These are phyloP conservation scores for Cardamine occulta DNA, from an alignment of 345 rosid genomes.

Conservation along the genomic window DNA sequence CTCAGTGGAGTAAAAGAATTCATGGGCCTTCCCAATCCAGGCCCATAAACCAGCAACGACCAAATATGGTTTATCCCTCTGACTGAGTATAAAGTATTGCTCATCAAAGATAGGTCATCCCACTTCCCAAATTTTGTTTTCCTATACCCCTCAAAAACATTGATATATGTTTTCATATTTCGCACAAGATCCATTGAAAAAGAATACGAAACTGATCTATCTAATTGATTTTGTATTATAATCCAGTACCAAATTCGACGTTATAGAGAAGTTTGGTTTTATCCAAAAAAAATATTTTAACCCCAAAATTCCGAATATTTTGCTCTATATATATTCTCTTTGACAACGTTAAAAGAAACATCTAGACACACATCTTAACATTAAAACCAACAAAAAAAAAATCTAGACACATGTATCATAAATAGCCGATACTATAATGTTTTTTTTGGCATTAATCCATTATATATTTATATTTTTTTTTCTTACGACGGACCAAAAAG, in stretches of 20 bases:
- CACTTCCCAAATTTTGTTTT: background rate
- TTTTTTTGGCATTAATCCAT: background rate
- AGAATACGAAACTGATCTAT: background rate
- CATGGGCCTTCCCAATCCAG: constrained; percentile 12
- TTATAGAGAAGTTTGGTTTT: background rate
- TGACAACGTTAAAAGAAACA: no score
- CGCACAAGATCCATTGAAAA: background rate
- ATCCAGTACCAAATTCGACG: background rate
- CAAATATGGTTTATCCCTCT: background rate
- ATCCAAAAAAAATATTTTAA: background rate
- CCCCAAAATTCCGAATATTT: background rate
- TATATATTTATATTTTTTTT: background rate
- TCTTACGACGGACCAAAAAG: background rate
- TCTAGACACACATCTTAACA: no score
- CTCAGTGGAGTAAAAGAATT: background rate
- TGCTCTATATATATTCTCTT: background rate
- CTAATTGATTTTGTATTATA: background rate
- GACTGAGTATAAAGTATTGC: background rate
- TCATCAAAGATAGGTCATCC: background rate
- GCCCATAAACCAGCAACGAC: background rate
- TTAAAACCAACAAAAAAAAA: background rate
- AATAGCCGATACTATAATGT: background rate
- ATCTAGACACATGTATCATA: background rate
- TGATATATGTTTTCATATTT: background rate
- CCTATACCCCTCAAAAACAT: background rate